These are phyloP conservation scores for Penicillium canescens DNA, from an alignment of 495 filamentous ascomycete species.

Conservation along the genomic window DNA sequence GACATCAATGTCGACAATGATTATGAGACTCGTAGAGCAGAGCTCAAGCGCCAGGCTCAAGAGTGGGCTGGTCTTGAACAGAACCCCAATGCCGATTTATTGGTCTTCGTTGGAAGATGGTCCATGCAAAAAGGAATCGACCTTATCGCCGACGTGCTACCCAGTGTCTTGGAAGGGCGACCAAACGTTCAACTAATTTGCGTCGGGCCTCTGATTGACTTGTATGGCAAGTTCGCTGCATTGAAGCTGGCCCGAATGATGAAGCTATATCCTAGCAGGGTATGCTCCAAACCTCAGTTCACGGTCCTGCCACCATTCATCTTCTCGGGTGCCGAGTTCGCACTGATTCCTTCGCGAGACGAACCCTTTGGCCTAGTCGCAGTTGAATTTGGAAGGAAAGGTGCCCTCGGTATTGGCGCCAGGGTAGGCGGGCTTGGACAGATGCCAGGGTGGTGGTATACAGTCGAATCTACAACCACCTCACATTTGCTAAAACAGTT, in stretches of 20 bases:
- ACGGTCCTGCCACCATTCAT: constrained; percentile 73
- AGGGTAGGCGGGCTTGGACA: constrained; percentile 68
- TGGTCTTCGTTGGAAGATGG: constrained; percentile 81
- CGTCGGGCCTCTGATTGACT: constrained; percentile 73
- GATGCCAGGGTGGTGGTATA: constrained; percentile 79
- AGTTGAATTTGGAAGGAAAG: constrained; percentile 78
- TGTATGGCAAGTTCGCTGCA: constrained; percentile 77
- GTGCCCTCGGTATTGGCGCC: constrained; percentile 73
- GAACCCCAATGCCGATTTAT: constrained; percentile 66
- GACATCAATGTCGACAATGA: constrained; percentile 56
- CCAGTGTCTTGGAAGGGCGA: constrained; percentile 66
- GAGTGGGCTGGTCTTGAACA: constrained; percentile 73
- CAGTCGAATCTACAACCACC: constrained; percentile 68
- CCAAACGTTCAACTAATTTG: constrained; percentile 69
- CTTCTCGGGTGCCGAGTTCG: constrained; percentile 78
- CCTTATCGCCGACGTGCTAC: constrained; percentile 76
- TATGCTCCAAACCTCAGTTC: constrained; percentile 77
- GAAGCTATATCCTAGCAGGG: constrained; percentile 73
- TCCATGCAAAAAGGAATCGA: constrained; percentile 79
- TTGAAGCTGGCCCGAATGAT: constrained; percentile 72
- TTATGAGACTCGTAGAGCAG: constrained; percentile 57
- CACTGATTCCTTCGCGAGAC: constrained; percentile 75
- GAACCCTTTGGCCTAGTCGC: constrained; percentile 83
- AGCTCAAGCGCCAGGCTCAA: constrained; percentile 67
- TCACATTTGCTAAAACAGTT: constrained; percentile 73